Conservation (phyloP, 441 rosid species). For the Jatropha multifida region DNA sequence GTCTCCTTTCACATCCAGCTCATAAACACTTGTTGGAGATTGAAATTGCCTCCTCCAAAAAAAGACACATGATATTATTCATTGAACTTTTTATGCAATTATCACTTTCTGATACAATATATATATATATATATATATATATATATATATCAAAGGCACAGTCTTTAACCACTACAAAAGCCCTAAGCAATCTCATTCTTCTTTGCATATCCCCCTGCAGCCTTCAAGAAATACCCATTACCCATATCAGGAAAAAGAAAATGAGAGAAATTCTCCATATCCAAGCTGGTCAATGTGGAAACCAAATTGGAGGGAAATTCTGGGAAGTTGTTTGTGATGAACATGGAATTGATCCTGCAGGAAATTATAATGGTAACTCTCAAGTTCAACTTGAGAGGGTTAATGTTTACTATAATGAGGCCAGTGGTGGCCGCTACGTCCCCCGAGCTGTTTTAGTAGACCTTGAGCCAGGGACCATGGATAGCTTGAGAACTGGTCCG, state of each 20-base stretch:
- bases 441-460: constrained; percentile 61
- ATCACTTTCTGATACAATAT: constrained; percentile 2
- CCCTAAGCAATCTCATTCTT: constrained; percentile 12
- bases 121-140: too few relatives aligned
- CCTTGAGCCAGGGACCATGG: constrained; percentile 73
- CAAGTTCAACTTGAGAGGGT: constrained; percentile 51
- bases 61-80: constrained; percentile 27
- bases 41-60: constrained; percentile 41
- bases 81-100: constrained; percentile 16
- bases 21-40: constrained; percentile 33
- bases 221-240: not conserved
- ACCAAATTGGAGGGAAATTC: constrained; percentile 57
- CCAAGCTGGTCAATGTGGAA: constrained; percentile 70
- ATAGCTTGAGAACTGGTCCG: constrained; percentile 52
- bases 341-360: constrained; percentile 51
- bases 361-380: constrained; percentile 42
- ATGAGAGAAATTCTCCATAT: constrained; percentile 67
- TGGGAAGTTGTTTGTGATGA: constrained; percentile 70
- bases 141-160: constrained; percentile 25
- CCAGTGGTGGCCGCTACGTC: constrained; percentile 52
- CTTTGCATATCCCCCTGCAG: constrained; percentile 8
- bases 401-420: constrained; percentile 59
- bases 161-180: constrained; percentile 34
- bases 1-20: constrained; percentile 47
- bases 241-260: not conserved